These are phyloP conservation scores for Allantophomopsis cytisporea DNA, from an alignment of 2,329 filamentous ascomycete species.

Conservation along the genomic window DNA sequence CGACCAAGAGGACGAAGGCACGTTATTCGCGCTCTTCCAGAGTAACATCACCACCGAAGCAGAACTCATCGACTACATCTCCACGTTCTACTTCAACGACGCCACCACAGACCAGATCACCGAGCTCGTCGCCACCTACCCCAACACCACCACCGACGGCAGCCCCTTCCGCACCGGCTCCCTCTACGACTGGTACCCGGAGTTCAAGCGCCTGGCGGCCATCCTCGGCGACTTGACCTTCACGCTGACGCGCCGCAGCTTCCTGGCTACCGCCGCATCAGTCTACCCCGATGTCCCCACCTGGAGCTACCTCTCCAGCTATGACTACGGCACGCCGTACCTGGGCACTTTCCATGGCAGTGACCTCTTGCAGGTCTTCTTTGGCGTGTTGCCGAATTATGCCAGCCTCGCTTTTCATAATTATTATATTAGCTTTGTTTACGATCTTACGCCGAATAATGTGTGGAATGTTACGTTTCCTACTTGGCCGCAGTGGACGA, in stretches of 20 bases:
- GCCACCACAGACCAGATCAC: constrained; percentile 36
- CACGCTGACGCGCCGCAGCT: constrained; percentile 53
- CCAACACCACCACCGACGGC: constrained; percentile 31
- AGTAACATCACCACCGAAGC: constrained; percentile 48
- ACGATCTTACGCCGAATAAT: constrained; percentile 57
- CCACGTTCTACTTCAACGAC: constrained; percentile 41
- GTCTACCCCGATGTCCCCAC: constrained; percentile 42
- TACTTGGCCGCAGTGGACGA: constrained; percentile 39
- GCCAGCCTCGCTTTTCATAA: constrained; percentile 44
- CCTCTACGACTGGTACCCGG: constrained; percentile 60
- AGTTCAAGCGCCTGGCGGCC: constrained; percentile 65
- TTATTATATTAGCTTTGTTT: constrained; percentile 63
- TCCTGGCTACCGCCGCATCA: constrained; percentile 34
- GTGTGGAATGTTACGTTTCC: constrained; percentile 23
- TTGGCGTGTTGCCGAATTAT: constrained; percentile 40
- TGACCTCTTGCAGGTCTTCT: constrained; percentile 58
- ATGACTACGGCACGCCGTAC: constrained; percentile 56
- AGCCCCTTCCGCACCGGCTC: constrained; percentile 59
- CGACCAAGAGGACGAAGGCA: constrained; percentile 71
- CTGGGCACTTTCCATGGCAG: constrained; percentile 65
- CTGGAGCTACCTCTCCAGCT: constrained; percentile 67
- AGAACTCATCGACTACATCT: constrained; percentile 48
- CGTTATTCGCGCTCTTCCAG: constrained; percentile 59
- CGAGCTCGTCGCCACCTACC: constrained; percentile 48
- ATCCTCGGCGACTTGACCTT: constrained; percentile 66